phyloP scores from a whole-genome alignment of 1,284 basidiomycete genomes.

The Pseudozyma sp. region DNA sequence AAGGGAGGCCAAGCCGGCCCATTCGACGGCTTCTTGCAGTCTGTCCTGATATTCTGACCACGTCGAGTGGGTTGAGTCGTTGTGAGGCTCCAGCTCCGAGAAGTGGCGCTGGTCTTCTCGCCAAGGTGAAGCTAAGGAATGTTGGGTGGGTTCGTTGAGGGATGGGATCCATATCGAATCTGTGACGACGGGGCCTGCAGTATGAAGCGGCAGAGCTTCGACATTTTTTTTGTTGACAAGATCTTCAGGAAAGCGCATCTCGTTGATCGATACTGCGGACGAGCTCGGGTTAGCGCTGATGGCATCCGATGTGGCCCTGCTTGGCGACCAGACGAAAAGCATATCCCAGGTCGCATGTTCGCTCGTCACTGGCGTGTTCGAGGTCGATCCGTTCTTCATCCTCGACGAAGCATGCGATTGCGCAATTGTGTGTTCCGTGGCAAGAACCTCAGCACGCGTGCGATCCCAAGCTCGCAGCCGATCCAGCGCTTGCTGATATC shows the following conservation, averaged over 20 bases:
- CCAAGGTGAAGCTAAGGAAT: slow-evolving; percentile 15
- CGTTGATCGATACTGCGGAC: slow-evolving; percentile 2
- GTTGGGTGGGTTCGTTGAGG: slow-evolving; percentile 8
- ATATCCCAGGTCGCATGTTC: slow-evolving; percentile 50
- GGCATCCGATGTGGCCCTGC: slow-evolving; percentile 1
- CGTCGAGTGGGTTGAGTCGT: background rate
- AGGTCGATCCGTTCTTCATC: slow-evolving; percentile 2
- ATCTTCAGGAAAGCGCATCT: slow-evolving; percentile 40
- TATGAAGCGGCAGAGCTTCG: slow-evolving; percentile 5
- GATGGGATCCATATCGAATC: slow-evolving; percentile 45
- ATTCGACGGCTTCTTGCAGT: slow-evolving; percentile 41
- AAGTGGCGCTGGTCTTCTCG: slow-evolving; percentile 16
- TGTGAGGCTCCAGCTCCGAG: slow-evolving; percentile 19
- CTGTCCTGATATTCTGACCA: slow-evolving; percentile 28
- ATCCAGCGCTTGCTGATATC: slow-evolving; percentile 56
- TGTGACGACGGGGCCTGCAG: slow-evolving; percentile 1
- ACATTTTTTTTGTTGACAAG: slow-evolving; percentile 25
- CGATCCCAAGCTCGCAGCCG: slow-evolving; percentile 58
- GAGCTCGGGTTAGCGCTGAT: slow-evolving; percentile 1
- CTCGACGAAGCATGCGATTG: slow-evolving; percentile 28
- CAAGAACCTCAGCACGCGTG: slow-evolving; percentile 18
- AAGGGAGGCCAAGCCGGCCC: slow-evolving; percentile 35
- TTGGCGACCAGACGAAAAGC: slow-evolving; percentile 47
- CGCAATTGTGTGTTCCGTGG: slow-evolving; percentile 16
- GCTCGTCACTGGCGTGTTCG: slow-evolving; percentile 9